Conservation (phyloP, 1,139 yeast species). For the Taiozyma sp. region DNA sequence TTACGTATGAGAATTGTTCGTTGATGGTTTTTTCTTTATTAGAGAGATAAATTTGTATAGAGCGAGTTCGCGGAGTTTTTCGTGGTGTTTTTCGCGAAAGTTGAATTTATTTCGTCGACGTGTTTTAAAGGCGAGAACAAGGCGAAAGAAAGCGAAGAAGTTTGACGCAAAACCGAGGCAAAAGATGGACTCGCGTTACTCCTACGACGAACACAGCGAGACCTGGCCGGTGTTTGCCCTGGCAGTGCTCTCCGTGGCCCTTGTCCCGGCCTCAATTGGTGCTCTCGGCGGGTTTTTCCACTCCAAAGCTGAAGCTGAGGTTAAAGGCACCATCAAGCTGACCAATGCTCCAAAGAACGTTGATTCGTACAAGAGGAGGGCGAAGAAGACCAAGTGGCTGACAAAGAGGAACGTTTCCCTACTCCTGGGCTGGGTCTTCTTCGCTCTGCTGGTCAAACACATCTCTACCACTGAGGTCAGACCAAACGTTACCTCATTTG, state of each 20-base stretch:
- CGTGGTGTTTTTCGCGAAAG: neutral
- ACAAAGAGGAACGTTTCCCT: conserved; percentile 43
- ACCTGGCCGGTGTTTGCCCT: conserved; percentile 94
- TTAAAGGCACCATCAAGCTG: neutral
- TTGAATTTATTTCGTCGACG: neutral
- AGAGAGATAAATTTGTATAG: neutral
- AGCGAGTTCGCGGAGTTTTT: neutral
- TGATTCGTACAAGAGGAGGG: conserved; percentile 32
- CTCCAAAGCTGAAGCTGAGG: neutral
- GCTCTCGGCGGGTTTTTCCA: neutral
- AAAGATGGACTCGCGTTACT: conserved; percentile 34
- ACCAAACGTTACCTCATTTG: conserved; percentile 53
- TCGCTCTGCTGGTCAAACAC: conserved; percentile 44
- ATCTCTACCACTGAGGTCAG: conserved; percentile 39
- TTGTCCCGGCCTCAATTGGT: conserved; percentile 61
- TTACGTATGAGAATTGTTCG: too few relatives aligned
- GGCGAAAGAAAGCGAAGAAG: too few relatives aligned
- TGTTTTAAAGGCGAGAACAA: neutral
- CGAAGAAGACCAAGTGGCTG: conserved; percentile 35
- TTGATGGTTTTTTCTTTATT: neutral
- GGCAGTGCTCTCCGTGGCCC: conserved; percentile 60
- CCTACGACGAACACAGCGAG: conserved; percentile 85
- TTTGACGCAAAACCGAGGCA: neutral
- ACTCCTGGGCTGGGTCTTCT: conserved; percentile 62
- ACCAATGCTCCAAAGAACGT: conserved; percentile 23